These are phyloP conservation scores for Penicillium ochrochloron DNA, from an alignment of 495 filamentous ascomycete genomes.

Conservation along the genomic window DNA sequence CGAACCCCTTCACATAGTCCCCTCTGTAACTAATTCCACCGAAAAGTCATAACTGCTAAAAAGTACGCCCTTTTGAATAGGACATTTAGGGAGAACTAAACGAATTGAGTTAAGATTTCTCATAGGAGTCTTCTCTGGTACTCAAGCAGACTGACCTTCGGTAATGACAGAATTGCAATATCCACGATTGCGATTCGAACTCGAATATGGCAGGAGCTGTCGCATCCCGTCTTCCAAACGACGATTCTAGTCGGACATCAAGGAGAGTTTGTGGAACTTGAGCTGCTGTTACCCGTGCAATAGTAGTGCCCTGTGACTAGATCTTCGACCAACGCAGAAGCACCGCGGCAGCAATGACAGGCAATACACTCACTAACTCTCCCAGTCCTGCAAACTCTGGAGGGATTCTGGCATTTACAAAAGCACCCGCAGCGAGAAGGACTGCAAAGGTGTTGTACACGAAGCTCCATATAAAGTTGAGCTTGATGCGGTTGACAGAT, in stretches of 20 bases:
- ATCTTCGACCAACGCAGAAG: constrained; percentile 46
- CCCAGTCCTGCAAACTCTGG: constrained; percentile 77
- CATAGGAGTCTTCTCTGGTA: constrained; percentile 8
- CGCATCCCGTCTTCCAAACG: constrained; percentile 14
- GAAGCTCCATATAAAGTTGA: constrained; percentile 77
- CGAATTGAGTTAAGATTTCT: constrained; percentile 12
- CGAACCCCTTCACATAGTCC: neutral
- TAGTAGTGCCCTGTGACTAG: constrained; percentile 19
- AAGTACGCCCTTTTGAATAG: neutral
- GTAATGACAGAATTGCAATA: constrained; percentile 9
- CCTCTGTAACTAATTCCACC: constrained; percentile 1
- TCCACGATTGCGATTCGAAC: constrained; percentile 6
- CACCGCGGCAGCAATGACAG: constrained; percentile 66
- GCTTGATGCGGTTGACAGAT: constrained; percentile 58
- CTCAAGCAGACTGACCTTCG: constrained; percentile 11
- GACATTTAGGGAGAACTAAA: neutral
- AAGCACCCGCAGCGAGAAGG: constrained; percentile 70
- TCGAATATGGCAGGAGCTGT: constrained; percentile 3
- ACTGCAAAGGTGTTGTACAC: constrained; percentile 78
- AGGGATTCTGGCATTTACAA: constrained; percentile 65
- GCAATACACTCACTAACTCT: constrained; percentile 77
- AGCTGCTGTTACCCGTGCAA: constrained; percentile 4
- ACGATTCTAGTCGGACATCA: constrained; percentile 12
- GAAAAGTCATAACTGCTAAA: constrained; percentile 1
- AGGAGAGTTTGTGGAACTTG: constrained; percentile 10